Percentiles rank a stretch among this genome's conserved stretches.
phyloP scores from a whole-genome alignment of 495 filamentous ascomycete species.

The Sabuloglossum arenarium region DNA sequence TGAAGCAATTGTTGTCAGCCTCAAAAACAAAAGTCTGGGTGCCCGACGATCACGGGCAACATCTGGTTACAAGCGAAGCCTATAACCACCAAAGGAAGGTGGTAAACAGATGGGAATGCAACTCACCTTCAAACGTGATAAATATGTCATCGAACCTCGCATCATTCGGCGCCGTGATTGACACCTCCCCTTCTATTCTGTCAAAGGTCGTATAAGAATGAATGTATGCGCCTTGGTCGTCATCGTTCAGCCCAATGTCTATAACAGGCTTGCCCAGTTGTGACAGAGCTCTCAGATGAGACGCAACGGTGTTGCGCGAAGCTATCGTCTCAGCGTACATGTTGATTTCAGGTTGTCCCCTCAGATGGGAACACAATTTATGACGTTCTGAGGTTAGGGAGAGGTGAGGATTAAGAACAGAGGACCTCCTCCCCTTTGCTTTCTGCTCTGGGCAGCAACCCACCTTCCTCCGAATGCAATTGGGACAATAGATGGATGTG shows the following conservation, averaged over 20 bases:
- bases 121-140: slow-evolving; percentile 56
- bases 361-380: too few relatives aligned
- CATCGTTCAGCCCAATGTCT: slow-evolving; percentile 17
- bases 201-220: slow-evolving; percentile 38
- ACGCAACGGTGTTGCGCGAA: slow-evolving; percentile 4
- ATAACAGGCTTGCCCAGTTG: slow-evolving; percentile 12
- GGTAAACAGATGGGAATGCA: background rate
- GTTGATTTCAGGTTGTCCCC: background rate
- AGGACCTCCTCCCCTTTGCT: too few relatives aligned
- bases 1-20: background rate
- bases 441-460: too few relatives aligned
- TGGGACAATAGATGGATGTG: too few relatives aligned
- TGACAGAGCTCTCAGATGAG: slow-evolving; percentile 3
- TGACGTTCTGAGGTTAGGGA: too few relatives aligned
- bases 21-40: background rate
- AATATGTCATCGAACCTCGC: slow-evolving; percentile 60
- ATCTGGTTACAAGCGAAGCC: background rate
- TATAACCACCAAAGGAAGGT: background rate
- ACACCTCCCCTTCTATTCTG: slow-evolving; percentile 33
- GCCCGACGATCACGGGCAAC: background rate
- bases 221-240: slow-evolving; percentile 18
- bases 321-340: slow-evolving; percentile 3
- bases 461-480: too few relatives aligned
- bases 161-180: slow-evolving; percentile 39
- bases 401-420: background rate